phyloP scores from a whole-genome alignment of 176 grass and related monocot species.

The Ananas comosus region DNA sequence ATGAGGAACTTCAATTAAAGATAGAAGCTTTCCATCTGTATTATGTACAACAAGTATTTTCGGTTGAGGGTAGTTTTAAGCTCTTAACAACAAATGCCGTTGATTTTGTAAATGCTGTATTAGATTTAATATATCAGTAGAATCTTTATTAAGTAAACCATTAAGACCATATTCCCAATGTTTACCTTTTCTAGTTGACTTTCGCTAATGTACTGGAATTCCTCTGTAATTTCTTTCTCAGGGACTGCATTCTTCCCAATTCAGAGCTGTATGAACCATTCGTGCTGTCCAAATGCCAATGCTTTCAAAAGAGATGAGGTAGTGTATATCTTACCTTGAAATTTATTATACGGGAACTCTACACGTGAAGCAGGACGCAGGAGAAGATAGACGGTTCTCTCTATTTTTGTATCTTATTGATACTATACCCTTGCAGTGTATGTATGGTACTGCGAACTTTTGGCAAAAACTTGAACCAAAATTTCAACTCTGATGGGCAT shows the following conservation, averaged over 20 bases:
- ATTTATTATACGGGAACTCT: background rate
- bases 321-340: background rate
- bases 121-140: no score
- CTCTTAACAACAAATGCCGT: no score
- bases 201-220: background rate
- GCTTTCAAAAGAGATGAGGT: slow-evolving; percentile 96
- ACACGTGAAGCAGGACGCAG: background rate
- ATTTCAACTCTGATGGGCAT: no score
- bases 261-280: slow-evolving; percentile 99
- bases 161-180: no score
- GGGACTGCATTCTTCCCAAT: slow-evolving; percentile 90
- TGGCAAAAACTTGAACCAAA: no score
- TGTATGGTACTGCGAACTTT: background rate
- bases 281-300: slow-evolving; percentile 88
- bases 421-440: background rate
- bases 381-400: background rate
- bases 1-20: background rate
- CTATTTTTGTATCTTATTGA: background rate
- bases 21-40: background rate
- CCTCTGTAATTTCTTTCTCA: slow-evolving; percentile 13
- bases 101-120: no score
- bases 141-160: no score
- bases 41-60: background rate
- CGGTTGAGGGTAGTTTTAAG: no score
- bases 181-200: background rate